Base-by-base conservation (phyloP, 371 early-diverging fungal genomes). In the Apophysomyces variabilis region DNA sequence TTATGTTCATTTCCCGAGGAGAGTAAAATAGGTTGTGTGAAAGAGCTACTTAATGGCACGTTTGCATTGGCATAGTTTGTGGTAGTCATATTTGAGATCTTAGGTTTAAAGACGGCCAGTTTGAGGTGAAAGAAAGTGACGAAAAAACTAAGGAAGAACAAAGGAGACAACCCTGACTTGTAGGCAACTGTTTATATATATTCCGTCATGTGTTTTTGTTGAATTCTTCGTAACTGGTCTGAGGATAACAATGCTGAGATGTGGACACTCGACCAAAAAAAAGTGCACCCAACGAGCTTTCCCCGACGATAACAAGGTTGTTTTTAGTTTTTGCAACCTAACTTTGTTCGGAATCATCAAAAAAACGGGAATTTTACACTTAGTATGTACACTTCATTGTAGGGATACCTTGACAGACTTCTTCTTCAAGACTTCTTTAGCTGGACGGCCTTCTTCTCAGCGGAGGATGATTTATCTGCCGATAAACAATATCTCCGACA, bases 1-100 rank as follows among this genome's bases (percentile, higher is more conserved):
- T 77, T 77, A 21, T 77, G 39, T 7, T 58, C 58, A 21, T 50
- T 26, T 18, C 7, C 54, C 21, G 54, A 11, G 5, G 54, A 50
- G 21, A 36, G 58, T 1, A 58, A 5, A 7, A 58, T 58, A 41
- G 32, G 21, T 58, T 64, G 56, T 21, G 36, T 64, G 45, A 43
- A 58, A 13, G 43, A 45, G 35, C 7, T 58, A 57, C 21, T 58
- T 36, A 57, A 45, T 14, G 58, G 46, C 26, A 45, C 43, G 37
- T 58, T 45, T 8, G 21, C 41, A 37, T 16, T 58, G 16, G 46
- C 58, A 21, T 57, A 7, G 57, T 38, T 58, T 14, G 43, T 45
- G 14, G 65, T 26, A 26, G 32, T 45, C 44, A 45, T 57, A 4
- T 50, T 41, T 26, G 32, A 63, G 50, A 39, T 39, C 21, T 13